Conservation (phyloP, 2,329 filamentous ascomycete species). For the Cytospora leucostoma region DNA sequence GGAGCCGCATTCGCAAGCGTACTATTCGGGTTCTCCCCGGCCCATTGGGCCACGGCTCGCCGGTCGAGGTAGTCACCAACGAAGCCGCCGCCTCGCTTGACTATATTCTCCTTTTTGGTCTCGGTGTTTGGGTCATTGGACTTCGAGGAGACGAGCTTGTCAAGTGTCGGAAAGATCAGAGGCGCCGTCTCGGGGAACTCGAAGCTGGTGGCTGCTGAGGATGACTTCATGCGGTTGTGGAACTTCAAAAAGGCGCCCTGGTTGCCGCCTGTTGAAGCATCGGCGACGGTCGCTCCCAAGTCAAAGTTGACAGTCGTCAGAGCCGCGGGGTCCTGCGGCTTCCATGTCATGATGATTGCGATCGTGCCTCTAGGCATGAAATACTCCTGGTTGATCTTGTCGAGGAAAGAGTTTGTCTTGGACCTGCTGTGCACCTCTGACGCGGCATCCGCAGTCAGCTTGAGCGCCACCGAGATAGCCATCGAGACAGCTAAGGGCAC, state of each 20-base stretch:
- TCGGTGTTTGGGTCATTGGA: conserved; percentile 27
- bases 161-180: conserved; percentile 49
- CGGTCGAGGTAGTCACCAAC: conserved; percentile 31
- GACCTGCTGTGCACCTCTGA: conserved; percentile 44
- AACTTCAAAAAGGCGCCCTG: conserved; percentile 30
- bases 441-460: conserved; percentile 44
- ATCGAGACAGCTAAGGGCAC: conserved; percentile 44
- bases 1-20: conserved; percentile 30
- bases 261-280: conserved; percentile 31
- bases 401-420: conserved; percentile 55
- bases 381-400: conserved; percentile 56
- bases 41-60: conserved; percentile 31
- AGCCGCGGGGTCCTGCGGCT: conserved; percentile 41
- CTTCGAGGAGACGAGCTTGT: conserved; percentile 32
- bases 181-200: conserved; percentile 49
- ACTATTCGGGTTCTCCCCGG: conserved; percentile 26
- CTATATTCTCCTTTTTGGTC: conserved; percentile 29
- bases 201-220: conserved; percentile 42
- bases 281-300: conserved; percentile 36
- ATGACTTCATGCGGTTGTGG: conserved; percentile 40
- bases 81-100: conserved; percentile 30
- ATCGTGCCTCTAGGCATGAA: conserved; percentile 60
- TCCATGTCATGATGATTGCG: conserved; percentile 52
- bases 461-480: conserved; percentile 46
- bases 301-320: conserved; percentile 38